Base-by-base conservation (phyloP, 1,284 basidiomycete species). In the Agaricales sp. region DNA sequence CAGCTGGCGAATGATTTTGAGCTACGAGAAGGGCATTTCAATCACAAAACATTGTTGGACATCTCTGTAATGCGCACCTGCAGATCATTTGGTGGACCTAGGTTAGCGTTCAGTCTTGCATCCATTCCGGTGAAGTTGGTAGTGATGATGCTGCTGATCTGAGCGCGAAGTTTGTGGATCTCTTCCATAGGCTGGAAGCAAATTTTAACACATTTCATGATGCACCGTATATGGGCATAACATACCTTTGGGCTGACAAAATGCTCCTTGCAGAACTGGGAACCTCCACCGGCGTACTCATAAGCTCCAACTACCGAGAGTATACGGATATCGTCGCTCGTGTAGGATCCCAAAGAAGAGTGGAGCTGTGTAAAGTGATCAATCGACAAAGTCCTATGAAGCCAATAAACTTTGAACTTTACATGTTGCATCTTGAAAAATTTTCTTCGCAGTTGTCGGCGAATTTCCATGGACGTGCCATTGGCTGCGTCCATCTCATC, bases 251-350 rank as follows among this genome's bases (percentile, higher is more conserved):
- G 76, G 50, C 93, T 74, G n/a, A 98, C 82, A 59, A 96, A 99
- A 65, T 98, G 91, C 46, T 88, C 79, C 4, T 70, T 66, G 66
- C 96, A 99, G 64, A 99, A 99, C 19, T 75, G 64, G 48, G 77
- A 73, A 0, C 82, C 82, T 18, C 86, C 86, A 2, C 88, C 86
- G 20, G 87, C 85, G 64, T 87, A 95, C 61, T 97, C 94, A 65
- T 95, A 99, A 8, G 96, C 96, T 0, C 96, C 96, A 3, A 97
- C 85, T 11, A 93, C 92, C 4, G 92, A 92, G 12, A 99, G 73
- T 46, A 88, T 68, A 56, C 87, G 85, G 67, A 98, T 91, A 41
- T 92, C 67, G 62, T 99, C 96, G 61, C 93, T 97, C 2, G 78
- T 73, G n/a, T 78, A 84, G 50, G 78, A 78, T 8, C 95, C 96